Evolutionary conservation across 768 basidiomycete species (phyloP).

Genomic region (Mycena epipterygia): DNA sequence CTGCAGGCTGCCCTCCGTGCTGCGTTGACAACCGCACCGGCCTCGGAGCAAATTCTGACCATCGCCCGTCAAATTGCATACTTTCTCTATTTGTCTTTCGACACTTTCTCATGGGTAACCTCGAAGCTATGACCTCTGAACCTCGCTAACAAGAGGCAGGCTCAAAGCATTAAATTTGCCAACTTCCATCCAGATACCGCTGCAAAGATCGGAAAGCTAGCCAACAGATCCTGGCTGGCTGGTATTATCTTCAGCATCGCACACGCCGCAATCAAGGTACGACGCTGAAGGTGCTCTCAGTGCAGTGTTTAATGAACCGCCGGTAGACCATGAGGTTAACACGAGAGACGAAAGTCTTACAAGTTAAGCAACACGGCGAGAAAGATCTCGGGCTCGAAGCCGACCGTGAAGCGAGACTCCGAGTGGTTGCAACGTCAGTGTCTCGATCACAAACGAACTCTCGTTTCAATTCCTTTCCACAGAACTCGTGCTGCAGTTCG

Average conservation of each 20-base stretch:
- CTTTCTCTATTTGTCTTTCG: constrained; percentile 88
- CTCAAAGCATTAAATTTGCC: constrained; percentile 76
- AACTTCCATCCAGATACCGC: constrained; percentile 71
- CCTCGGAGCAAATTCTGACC: constrained; percentile 81
- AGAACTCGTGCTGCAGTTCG: constrained; percentile 77
- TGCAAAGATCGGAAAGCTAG: constrained; percentile 69
- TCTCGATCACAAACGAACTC: background rate
- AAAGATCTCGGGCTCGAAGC: constrained; percentile 78
- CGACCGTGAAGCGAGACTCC: constrained; percentile 75
- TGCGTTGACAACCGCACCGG: constrained; percentile 63
- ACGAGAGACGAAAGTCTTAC: constrained; percentile 69
- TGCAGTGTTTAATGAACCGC: background rate
- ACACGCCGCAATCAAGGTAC: constrained; percentile 78
- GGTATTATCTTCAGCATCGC: constrained; percentile 87
- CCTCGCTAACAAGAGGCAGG: constrained; percentile 54
- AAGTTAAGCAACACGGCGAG: constrained; percentile 63
- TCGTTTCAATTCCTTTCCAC: constrained; percentile 23
- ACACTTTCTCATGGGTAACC: constrained; percentile 87
- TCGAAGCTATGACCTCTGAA: background rate
- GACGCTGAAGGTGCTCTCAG: background rate
- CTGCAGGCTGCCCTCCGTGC: constrained; percentile 90
- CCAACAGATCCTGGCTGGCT: constrained; percentile 90
- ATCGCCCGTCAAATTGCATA: constrained; percentile 90
- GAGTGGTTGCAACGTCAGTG: constrained; percentile 66
- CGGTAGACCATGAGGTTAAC: constrained; percentile 71